A percentile compares a stretch with the other conserved stretches of the same genome.
These are phyloP conservation scores for Termitomyces sp. DNA, from an alignment of 768 basidiomycete genomes.

Conservation along the genomic window DNA sequence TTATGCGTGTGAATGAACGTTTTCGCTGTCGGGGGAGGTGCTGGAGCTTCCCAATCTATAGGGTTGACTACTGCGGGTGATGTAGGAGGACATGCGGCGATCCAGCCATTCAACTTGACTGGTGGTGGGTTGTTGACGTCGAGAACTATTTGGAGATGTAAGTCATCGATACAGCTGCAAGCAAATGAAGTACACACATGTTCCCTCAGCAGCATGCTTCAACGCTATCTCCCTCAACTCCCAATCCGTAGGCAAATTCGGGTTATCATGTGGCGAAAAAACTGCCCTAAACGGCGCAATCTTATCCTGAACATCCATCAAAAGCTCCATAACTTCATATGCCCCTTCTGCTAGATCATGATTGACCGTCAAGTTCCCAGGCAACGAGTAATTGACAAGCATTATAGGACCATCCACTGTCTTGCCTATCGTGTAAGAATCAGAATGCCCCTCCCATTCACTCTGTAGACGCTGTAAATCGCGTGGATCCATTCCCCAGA, in stretches of 20 bases:
- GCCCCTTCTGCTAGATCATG: conserved; percentile 26
- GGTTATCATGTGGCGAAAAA: conserved; percentile 50
- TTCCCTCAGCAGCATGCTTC: conserved; percentile 32
- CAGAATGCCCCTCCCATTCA: conserved; percentile 34
- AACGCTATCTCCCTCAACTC: conserved; percentile 32
- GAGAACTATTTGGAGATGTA: conserved; percentile 21
- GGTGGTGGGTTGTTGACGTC: conserved; percentile 29
- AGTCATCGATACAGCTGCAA: background rate
- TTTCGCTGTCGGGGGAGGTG: conserved; percentile 20
- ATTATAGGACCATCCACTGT: conserved; percentile 23
- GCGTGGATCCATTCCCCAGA: conserved; percentile 58
- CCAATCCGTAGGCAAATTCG: conserved; percentile 35
- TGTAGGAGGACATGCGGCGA: conserved; percentile 34
- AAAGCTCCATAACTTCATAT: conserved; percentile 33
- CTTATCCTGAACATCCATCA: conserved; percentile 36
- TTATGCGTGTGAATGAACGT: conserved; percentile 47
- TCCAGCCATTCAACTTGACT: conserved; percentile 32
- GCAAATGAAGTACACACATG: conserved; percentile 27
- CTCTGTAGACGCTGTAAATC: conserved; percentile 33
- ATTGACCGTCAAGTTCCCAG: conserved; percentile 19
- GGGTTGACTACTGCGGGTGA: conserved; percentile 28
- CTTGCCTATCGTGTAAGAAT: conserved; percentile 40
- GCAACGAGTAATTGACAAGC: conserved; percentile 28
- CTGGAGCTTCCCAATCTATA: conserved; percentile 24
- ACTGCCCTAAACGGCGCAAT: conserved; percentile 49